Conservation (phyloP, 352 stramenopile species). For the Phytopythium chamaehyphon region DNA sequence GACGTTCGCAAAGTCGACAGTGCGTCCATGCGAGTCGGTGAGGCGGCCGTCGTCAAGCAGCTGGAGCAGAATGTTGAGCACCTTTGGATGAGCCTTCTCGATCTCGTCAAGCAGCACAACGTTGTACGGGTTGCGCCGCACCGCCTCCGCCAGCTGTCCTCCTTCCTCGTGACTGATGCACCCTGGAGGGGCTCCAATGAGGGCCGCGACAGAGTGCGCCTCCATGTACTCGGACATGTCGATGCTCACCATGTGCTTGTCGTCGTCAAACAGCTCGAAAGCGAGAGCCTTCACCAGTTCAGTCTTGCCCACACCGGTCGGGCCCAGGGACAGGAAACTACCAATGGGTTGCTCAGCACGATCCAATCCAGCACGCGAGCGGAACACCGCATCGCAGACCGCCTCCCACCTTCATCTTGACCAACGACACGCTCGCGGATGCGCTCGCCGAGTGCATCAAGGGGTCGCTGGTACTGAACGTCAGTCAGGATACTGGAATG, state of each 20-base stretch:
- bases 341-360: conserved; percentile 87
- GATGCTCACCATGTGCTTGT: conserved; percentile 94
- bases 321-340: conserved; percentile 96
- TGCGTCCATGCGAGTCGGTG: conserved; percentile 94
- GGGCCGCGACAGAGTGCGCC: conserved; percentile 89
- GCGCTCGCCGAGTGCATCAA: conserved; percentile 79
- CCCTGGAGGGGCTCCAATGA: conserved; percentile 94
- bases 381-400: conserved; percentile 90
- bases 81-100: conserved; percentile 96
- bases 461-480: conserved; percentile 67
- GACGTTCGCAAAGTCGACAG: conserved; percentile 97
- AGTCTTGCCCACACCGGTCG: conserved; percentile 95
- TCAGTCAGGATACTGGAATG: conserved; percentile 86
- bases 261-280: conserved; percentile 93
- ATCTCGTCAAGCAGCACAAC: conserved; percentile 98
- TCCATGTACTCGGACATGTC: conserved; percentile 99
- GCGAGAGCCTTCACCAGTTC: conserved; percentile 94
- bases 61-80: conserved; percentile 96
- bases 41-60: conserved; percentile 97
- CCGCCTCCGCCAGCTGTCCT: conserved; percentile 95
- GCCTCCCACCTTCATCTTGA: conserved; percentile 89
- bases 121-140: conserved; percentile 95
- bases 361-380: conserved; percentile 89
- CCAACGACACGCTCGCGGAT: conserved; percentile 92
- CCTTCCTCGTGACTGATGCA: conserved; percentile 96